These are phyloP conservation scores for Neospora caninum DNA, from an alignment of 169 alveolate genomes.

Conservation along the genomic window DNA sequence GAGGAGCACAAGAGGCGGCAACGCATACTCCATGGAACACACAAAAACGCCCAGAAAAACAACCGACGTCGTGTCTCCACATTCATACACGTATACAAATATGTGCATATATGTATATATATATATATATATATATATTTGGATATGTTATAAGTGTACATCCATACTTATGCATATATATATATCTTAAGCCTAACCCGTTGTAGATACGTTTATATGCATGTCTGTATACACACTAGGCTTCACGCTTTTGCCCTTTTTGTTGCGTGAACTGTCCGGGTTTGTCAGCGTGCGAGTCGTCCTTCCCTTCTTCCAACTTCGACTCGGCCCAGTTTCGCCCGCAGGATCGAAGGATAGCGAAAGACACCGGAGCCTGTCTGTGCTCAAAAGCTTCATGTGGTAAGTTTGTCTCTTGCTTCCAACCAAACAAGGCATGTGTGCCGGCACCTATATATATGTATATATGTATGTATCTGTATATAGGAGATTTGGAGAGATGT, in stretches of 20 bases:
- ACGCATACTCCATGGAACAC: too few species aligned
- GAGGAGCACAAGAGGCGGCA: background rate
- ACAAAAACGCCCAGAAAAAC: too few species aligned
- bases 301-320: slow-evolving; percentile 26
- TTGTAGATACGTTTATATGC: too few species aligned
- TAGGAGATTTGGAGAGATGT: background rate
- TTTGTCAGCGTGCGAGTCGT: background rate
- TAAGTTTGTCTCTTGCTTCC: background rate
- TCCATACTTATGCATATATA: too few species aligned
- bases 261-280: too few species aligned
- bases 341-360: background rate
- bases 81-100: too few species aligned
- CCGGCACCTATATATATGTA: background rate
- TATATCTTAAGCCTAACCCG: background rate
- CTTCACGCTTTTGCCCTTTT: too few species aligned
- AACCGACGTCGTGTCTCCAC: too few species aligned
- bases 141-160: background rate
- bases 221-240: too few species aligned
- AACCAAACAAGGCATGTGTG: background rate
- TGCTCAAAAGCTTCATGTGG: slow-evolving; percentile 22
- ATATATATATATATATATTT: too few species aligned
- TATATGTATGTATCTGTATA: background rate
- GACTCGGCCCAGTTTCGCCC: background rate
- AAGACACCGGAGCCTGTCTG: background rate
- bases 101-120: too few species aligned